Base-by-base conservation (phyloP, 805 yeast genomes). In the Teunomyces atbi region DNA sequence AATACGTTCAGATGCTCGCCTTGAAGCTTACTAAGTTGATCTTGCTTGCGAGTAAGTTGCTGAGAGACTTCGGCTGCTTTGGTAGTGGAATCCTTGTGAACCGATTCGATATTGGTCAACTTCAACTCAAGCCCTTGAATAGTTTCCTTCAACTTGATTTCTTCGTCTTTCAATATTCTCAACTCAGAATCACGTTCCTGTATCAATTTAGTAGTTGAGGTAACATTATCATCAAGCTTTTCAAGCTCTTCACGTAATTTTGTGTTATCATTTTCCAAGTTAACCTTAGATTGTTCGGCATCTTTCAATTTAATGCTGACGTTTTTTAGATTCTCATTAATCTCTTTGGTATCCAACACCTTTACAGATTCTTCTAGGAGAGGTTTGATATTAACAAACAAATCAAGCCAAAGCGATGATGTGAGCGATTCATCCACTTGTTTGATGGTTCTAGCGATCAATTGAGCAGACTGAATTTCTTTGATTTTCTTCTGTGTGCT, bases 391-490 rank as follows among this genome's bases (percentile, higher is more conserved):
- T 79, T 78, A 16, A 81, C 71, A 49, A 83, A 82, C 38, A 94
- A 69, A 42, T 76, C 79, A 65, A 87, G 86, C 99, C 99, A 94
- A 15, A 86, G 86, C 59, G 82, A 83, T 8, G 71, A 61, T 6
- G 45, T 36, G 39, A 70, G 65, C 10, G 82, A 59, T 10, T 69
- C 65, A 47, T 76, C 73, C 48, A 83, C 81, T 0, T 73, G 64
- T 28, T 68, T 62, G 55, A 94, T 77, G 35, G 87, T 84, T 45
- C 73, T 72, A 44, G 84, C 81, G 34, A 94, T 66, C 1, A 85
- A 71, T 48, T 82, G 82, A 1, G 94, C 79, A 0, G 97, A 89
- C 50, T 83, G 85, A 7, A 84, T 67, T 47, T 81, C 79, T 44
- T 73, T 69, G n/a, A 91, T 68, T 47, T 77, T 68, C 11, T 65